These are phyloP conservation scores for Sporobolus alterniflorus DNA, from an alignment of 202 grass and related monocot genomes.

Conservation along the genomic window DNA sequence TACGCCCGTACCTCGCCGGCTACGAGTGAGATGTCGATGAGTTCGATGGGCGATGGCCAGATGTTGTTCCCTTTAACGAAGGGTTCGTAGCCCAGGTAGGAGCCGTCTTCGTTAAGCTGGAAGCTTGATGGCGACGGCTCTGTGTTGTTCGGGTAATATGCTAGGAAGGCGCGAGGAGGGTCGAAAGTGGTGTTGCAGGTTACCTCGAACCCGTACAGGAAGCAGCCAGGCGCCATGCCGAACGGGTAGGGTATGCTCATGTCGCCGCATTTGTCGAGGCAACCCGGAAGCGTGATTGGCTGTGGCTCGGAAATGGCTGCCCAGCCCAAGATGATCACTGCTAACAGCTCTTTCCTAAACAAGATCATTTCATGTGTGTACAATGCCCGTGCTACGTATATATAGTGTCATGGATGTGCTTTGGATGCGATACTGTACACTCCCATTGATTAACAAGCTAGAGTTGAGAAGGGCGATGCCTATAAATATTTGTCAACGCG, in stretches of 20 bases:
- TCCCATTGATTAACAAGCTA: too few species aligned
- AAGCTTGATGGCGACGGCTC: too few species aligned
- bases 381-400: too few species aligned
- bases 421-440: too few species aligned
- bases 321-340: not conserved
- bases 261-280: not conserved
- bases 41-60: not conserved
- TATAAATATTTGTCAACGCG: too few species aligned
- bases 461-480: too few species aligned
- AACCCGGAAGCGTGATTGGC: not conserved
- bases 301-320: not conserved
- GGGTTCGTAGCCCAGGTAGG: not conserved
- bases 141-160: too few species aligned
- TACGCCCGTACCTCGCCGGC: not conserved
- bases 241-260: not conserved
- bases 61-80: not conserved
- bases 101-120: not conserved
- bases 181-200: not conserved
- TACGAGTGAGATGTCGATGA: not conserved
- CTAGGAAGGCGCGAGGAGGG: not conserved
- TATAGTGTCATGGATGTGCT: too few species aligned
- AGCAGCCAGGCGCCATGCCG: not conserved
- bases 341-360: too few species aligned
- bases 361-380: too few species aligned
- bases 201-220: not conserved